phyloP scores from a whole-genome alignment of 2,329 filamentous ascomycete species.

The Neophaeococcomyces mojaviensis region DNA sequence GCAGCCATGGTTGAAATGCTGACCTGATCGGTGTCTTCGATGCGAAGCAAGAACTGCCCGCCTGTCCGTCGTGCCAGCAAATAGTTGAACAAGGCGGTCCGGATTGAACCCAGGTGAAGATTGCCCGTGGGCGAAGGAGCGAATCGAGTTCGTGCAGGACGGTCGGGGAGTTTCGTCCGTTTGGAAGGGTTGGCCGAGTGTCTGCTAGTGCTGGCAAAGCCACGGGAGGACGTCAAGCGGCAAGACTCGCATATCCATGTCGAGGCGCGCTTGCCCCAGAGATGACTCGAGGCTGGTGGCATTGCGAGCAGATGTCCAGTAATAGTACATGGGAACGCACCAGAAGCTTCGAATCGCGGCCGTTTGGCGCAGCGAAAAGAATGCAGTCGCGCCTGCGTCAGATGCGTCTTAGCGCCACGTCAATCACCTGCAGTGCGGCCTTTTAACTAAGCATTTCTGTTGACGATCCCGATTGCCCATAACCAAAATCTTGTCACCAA shows the following conservation, averaged over 20 bases:
- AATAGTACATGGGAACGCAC: not conserved
- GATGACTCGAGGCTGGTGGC: not conserved
- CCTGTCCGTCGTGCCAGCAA: slow-evolving; percentile 79
- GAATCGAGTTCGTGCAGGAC: slow-evolving; percentile 72
- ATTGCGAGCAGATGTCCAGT: slow-evolving; percentile 1
- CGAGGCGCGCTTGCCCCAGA: not conserved
- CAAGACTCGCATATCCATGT: slow-evolving; percentile 9
- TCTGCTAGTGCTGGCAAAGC: slow-evolving; percentile 4
- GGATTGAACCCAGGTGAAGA: slow-evolving; percentile 80
- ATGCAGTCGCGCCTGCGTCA: too few species aligned
- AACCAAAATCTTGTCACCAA: too few species aligned
- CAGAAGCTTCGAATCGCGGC: slow-evolving; percentile 4
- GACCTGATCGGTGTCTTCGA: slow-evolving; percentile 67
- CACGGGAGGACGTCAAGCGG: not conserved
- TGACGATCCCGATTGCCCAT: too few species aligned
- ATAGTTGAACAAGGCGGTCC: slow-evolving; percentile 94
- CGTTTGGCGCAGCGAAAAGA: too few species aligned
- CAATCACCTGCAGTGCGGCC: too few species aligned
- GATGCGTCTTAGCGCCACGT: too few species aligned
- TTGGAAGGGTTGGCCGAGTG: slow-evolving; percentile 6
- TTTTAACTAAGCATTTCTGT: too few species aligned
- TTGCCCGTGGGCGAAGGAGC: slow-evolving; percentile 93
- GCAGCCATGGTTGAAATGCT: not conserved
- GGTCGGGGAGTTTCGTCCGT: slow-evolving; percentile 40
- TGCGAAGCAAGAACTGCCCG: slow-evolving; percentile 80